Evolutionary conservation across 176 grass and related monocot species (phyloP).

Genomic region (Bromus sterilis): DNA sequence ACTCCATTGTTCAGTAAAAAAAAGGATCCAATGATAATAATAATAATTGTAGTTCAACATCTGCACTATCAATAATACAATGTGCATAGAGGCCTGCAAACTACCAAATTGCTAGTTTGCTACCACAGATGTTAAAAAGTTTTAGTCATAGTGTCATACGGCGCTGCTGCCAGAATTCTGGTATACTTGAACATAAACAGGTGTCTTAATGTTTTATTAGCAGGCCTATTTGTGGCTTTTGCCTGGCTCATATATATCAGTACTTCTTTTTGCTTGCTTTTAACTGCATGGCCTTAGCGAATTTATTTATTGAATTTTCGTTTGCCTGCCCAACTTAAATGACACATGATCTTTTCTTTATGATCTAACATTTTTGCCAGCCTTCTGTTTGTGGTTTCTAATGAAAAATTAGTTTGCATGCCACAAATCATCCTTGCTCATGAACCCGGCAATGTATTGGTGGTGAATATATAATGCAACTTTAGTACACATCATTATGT

Average conservation of each 20-base stretch:
- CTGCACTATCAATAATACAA: background rate
- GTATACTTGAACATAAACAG: background rate
- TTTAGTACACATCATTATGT: constrained; percentile 7
- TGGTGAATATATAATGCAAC: background rate
- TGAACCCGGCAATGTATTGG: background rate
- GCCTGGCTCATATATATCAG: background rate
- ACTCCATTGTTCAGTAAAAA: background rate
- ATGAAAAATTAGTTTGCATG: background rate
- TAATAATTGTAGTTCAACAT: background rate
- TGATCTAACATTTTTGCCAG: background rate
- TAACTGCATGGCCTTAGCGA: background rate
- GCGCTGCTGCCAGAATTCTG: background rate
- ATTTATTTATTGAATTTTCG: background rate
- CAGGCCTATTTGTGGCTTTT: background rate
- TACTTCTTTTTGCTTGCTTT: background rate
- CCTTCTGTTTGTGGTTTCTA: background rate
- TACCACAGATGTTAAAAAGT: background rate
- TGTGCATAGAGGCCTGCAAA: background rate
- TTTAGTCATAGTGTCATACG: background rate
- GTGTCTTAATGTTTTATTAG: background rate
- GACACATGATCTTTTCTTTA: background rate
- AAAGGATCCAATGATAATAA: background rate
- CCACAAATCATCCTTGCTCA: background rate
- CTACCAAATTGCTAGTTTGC: background rate
- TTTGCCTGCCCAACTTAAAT: background rate